A percentile compares a stretch with the other conserved stretches of the same genome.
Conservation (phyloP, 78 protist species). For the Guillardia theta region DNA sequence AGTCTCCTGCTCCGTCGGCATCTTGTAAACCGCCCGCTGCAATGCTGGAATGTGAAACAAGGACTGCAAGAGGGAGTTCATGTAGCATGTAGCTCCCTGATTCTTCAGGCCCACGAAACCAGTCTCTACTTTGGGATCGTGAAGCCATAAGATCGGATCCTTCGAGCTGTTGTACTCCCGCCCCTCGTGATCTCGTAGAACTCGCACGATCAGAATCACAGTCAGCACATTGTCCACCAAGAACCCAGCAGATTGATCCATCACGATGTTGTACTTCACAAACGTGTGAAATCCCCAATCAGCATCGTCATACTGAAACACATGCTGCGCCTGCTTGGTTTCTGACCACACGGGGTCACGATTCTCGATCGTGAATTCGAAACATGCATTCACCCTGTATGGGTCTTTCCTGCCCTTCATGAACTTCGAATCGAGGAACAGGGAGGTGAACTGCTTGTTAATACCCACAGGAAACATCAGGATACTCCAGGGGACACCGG, state of each 20-base stretch:
- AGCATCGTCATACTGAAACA: not conserved
- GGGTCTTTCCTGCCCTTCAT: not conserved
- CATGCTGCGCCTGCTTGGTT: not conserved
- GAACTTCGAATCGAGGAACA: not conserved
- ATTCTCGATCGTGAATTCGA: not conserved
- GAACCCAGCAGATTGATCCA: not conserved
- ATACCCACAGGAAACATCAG: not conserved
- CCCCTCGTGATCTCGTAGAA: not conserved
- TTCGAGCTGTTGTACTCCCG: not conserved
- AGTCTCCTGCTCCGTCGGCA: constrained; percentile 43
- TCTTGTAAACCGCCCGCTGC: constrained; percentile 59
- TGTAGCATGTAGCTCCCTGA: constrained; percentile 87
- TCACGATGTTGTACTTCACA: not conserved
- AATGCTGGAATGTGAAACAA: constrained; percentile 70
- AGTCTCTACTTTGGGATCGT: constrained; percentile 63
- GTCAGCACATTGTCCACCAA: not conserved
- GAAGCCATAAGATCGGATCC: not conserved
- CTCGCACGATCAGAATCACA: not conserved
- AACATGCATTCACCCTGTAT: not conserved
- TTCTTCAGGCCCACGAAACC: constrained; percentile 78
- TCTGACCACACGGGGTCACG: not conserved
- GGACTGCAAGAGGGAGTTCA: constrained; percentile 80
- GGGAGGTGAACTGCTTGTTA: not conserved
- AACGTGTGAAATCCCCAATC: not conserved
- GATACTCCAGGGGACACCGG: not conserved